Percentiles rank a stretch among this genome's conserved stretches.
These are phyloP conservation scores for Alternaria rosae DNA, from an alignment of 2,329 filamentous ascomycete genomes.

Conservation along the genomic window DNA sequence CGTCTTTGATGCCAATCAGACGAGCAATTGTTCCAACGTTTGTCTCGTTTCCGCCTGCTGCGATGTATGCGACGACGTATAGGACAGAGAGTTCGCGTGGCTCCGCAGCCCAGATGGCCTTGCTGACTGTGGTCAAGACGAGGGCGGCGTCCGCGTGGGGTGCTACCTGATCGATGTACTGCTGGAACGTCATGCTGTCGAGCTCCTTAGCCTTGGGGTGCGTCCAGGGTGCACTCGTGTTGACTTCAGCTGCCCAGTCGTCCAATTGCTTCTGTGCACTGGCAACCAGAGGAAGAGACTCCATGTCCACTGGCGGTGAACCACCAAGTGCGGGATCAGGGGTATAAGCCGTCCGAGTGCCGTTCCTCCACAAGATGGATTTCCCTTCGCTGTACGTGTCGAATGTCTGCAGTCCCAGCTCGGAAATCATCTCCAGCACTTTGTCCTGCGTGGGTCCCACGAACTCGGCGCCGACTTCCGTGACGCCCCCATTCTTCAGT, in stretches of 20 bases:
- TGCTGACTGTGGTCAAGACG: conserved; percentile 17
- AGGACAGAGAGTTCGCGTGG: conserved; percentile 23
- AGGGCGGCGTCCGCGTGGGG: conserved; percentile 17
- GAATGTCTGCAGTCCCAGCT: conserved; percentile 28
- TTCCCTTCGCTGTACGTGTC: conserved; percentile 22
- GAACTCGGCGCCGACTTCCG: conserved; percentile 33
- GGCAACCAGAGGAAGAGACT: conserved; percentile 19
- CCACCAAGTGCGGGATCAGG: conserved; percentile 20
- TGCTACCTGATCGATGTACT: conserved; percentile 11
- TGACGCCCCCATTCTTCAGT: conserved; percentile 28
- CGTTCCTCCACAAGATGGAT: conserved; percentile 25
- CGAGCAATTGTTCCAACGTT: conserved; percentile 20
- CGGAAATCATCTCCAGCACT: conserved; percentile 22
- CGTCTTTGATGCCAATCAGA: conserved; percentile 16
- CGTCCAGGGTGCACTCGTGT: conserved; percentile 24
- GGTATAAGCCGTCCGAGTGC: conserved; percentile 13
- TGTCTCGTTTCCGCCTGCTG: conserved; percentile 28
- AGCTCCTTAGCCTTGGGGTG: conserved; percentile 21
- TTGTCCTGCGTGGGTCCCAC: conserved; percentile 34
- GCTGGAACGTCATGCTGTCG: conserved; percentile 22
- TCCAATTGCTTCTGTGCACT: conserved; percentile 21
- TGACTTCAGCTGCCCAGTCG: conserved; percentile 26
- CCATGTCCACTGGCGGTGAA: conserved; percentile 17
- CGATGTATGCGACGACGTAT: conserved; percentile 30
- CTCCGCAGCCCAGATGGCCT: conserved; percentile 23